phyloP scores from a whole-genome alignment of 1,284 basidiomycete species.

The Marasmius sp. region DNA sequence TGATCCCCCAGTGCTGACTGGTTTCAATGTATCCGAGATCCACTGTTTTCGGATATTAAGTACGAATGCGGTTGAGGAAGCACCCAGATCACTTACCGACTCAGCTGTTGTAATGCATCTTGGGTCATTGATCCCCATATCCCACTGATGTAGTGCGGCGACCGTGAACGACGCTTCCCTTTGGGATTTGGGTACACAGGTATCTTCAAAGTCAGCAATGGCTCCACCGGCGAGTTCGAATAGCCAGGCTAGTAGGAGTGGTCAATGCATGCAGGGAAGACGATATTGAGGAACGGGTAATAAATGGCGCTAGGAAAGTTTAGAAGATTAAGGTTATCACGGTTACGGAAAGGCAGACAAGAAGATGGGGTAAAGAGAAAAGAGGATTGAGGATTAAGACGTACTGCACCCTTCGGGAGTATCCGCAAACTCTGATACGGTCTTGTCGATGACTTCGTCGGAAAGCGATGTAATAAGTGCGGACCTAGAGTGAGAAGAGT shows the following conservation, averaged over 20 bases:
- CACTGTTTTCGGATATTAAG: slow-evolving; percentile 45
- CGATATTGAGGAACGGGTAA: too few species aligned
- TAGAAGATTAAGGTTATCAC: too few species aligned
- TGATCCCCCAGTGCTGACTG: slow-evolving; percentile 74
- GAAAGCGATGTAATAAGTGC: slow-evolving; percentile 77
- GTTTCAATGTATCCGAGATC: slow-evolving; percentile 70
- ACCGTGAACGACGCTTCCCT: slow-evolving; percentile 82
- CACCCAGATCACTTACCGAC: slow-evolving; percentile 46
- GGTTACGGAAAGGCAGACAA: neutral
- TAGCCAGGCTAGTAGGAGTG: slow-evolving; percentile 66
- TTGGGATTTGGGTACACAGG: slow-evolving; percentile 73
- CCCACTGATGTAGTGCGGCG: slow-evolving; percentile 91
- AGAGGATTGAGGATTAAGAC: slow-evolving; percentile 29
- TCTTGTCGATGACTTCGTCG: slow-evolving; percentile 83
- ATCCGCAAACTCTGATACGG: slow-evolving; percentile 76
- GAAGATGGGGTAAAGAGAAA: slow-evolving; percentile 5
- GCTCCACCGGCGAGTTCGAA: slow-evolving; percentile 89
- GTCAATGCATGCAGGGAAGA: too few species aligned
- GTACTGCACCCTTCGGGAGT: slow-evolving; percentile 86
- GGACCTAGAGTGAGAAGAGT: slow-evolving; percentile 31
- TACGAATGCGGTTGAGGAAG: slow-evolving; percentile 2
- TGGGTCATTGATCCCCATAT: slow-evolving; percentile 76
- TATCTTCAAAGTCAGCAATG: slow-evolving; percentile 70
- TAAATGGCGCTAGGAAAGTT: too few species aligned
- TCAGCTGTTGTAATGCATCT: slow-evolving; percentile 80